A percentile compares a stretch with the other conserved stretches of the same genome.
These are phyloP conservation scores for Neurospora cerealis DNA, from an alignment of 495 filamentous ascomycete species.

Conservation along the genomic window DNA sequence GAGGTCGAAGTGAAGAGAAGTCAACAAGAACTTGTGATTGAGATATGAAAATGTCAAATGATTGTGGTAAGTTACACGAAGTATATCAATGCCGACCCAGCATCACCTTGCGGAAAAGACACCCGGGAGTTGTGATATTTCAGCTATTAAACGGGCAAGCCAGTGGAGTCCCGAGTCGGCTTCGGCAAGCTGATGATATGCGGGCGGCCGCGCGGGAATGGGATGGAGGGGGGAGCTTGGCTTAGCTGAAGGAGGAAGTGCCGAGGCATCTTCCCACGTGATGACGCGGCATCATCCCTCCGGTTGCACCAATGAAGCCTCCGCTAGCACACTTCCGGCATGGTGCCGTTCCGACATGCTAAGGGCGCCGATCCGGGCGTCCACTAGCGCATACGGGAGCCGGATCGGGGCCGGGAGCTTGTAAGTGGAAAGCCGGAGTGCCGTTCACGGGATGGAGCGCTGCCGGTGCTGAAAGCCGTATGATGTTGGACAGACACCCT, in stretches of 20 bases:
- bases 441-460: background rate
- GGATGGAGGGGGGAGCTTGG: conserved; percentile 1
- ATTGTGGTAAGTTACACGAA: background rate
- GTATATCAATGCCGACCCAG: background rate
- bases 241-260: background rate
- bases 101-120: background rate
- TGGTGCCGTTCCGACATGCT: background rate
- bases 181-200: background rate
- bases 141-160: background rate
- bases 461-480: background rate
- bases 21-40: background rate
- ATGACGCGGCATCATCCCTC: background rate
- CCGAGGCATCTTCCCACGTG: conserved; percentile 4
- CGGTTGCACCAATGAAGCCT: background rate
- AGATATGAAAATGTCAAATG: background rate
- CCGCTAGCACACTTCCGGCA: background rate
- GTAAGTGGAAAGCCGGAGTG: background rate
- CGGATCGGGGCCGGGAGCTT: background rate
- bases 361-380: background rate
- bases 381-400: background rate
- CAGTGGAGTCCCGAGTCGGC: background rate
- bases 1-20: background rate
- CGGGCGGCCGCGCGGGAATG: background rate
- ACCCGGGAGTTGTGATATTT: conserved; percentile 1
- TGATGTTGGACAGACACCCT: background rate